A percentile compares a stretch with the other conserved stretches of the same genome.
Evolutionary conservation across 164 flowering plant species (phyloP).

Genomic region (Vitis rotundifolia): DNA sequence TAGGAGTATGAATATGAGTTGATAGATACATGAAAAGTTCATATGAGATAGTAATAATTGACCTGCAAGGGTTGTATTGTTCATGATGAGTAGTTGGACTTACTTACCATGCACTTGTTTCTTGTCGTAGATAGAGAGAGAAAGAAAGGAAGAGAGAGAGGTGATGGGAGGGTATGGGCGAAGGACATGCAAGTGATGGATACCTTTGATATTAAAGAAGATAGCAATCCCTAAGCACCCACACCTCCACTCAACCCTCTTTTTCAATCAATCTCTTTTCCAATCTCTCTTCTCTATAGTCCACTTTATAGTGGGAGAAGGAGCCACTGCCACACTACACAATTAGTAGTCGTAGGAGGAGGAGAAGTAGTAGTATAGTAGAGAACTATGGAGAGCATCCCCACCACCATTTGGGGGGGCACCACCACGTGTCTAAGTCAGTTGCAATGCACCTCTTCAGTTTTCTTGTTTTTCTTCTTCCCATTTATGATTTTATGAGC

Average conservation of each 20-base stretch:
- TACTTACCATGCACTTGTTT: not conserved
- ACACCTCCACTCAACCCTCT: constrained; percentile 9
- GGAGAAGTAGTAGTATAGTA: no score
- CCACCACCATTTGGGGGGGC: constrained; percentile 7
- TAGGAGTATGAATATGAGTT: no score
- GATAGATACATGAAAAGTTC: no score
- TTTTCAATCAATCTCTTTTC: not conserved
- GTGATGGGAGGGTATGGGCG: constrained; percentile 16
- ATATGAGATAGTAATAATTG: no score
- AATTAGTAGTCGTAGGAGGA: not conserved
- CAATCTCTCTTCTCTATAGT: not conserved
- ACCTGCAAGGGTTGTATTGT: no score
- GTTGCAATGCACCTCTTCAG: not conserved
- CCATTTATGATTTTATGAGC: constrained; percentile 3
- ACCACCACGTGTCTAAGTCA: constrained; percentile 8
- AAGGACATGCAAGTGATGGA: constrained; percentile 16
- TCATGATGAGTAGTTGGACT: no score
- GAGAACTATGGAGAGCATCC: not conserved
- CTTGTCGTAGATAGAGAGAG: not conserved
- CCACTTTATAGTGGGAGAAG: constrained; percentile 9
- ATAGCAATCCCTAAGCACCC: constrained; percentile 3
- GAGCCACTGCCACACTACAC: constrained; percentile 10
- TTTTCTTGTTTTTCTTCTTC: not conserved
- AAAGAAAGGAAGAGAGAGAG: not conserved
- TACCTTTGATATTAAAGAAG: constrained; percentile 5